These are phyloP conservation scores for Pseudocercospora eumusae DNA, from an alignment of 2,329 filamentous ascomycete genomes.

Conservation along the genomic window DNA sequence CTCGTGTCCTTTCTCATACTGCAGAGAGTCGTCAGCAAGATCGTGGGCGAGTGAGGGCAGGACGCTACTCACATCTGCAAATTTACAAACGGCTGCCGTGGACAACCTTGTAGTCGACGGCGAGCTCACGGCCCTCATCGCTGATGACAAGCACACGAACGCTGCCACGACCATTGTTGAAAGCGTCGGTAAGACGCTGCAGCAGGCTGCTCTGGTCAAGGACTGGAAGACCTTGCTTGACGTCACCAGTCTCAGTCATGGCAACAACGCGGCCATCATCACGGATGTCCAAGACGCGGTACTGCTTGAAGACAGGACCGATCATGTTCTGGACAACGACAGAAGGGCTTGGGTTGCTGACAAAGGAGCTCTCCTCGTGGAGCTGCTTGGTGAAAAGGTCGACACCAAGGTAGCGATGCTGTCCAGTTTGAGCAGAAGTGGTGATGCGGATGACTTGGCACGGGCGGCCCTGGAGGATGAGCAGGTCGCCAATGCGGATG, in stretches of 20 bases:
- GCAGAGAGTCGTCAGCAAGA: slow-evolving; percentile 8
- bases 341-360: slow-evolving; percentile 93
- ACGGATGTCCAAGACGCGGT: slow-evolving; percentile 96
- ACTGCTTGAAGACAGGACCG: slow-evolving; percentile 99
- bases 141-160: slow-evolving; percentile 95
- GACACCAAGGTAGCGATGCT: slow-evolving; percentile 99
- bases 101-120: slow-evolving; percentile 98
- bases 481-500: slow-evolving; percentile 96
- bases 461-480: slow-evolving; percentile 97
- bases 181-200: slow-evolving; percentile 76
- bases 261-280: slow-evolving; percentile 79
- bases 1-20: slow-evolving; percentile 22
- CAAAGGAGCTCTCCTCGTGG: slow-evolving; percentile 96
- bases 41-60: background rate
- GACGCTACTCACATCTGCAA: slow-evolving; percentile 14
- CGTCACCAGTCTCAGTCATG: slow-evolving; percentile 98
- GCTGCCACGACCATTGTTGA: slow-evolving; percentile 87
- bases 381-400: slow-evolving; percentile 99
- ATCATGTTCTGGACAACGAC: slow-evolving; percentile 99
- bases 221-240: slow-evolving; percentile 93
- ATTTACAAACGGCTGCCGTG: slow-evolving; percentile 69
- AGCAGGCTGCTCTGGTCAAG: slow-evolving; percentile 93
- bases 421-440: slow-evolving; percentile 93
- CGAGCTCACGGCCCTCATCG: slow-evolving; percentile 89
- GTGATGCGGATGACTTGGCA: slow-evolving; percentile 99